Evolutionary conservation across 1,139 yeast genomes (phyloP).

Genomic region (Blastobotrys illinoisensis): DNA sequence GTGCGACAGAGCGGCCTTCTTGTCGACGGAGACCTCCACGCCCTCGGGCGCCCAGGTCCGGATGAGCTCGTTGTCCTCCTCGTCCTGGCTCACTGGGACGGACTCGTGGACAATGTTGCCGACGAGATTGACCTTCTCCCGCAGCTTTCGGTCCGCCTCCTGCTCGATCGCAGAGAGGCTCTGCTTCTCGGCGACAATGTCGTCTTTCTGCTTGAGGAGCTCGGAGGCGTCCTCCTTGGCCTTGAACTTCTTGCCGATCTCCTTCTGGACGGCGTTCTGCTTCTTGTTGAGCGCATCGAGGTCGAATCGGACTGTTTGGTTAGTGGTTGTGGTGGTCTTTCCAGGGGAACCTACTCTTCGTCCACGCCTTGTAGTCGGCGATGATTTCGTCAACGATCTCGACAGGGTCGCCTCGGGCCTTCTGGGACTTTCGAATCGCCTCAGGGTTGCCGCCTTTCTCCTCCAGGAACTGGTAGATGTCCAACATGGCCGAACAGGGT

Average conservation of each 20-base stretch:
- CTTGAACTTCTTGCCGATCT: slow-evolving; percentile 86
- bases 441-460: slow-evolving; percentile 98
- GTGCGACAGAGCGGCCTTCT: slow-evolving; percentile 77
- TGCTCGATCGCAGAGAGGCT: slow-evolving; percentile 61
- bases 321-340: too few relatives aligned
- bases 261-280: slow-evolving; percentile 84
- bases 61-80: slow-evolving; percentile 82
- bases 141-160: slow-evolving; percentile 69
- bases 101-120: slow-evolving; percentile 93
- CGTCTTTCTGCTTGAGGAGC: slow-evolving; percentile 74
- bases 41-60: slow-evolving; percentile 82
- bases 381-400: slow-evolving; percentile 95
- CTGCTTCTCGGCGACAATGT: slow-evolving; percentile 63
- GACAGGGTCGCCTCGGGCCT: slow-evolving; percentile 89
- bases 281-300: slow-evolving; percentile 85
- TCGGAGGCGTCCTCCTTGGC: slow-evolving; percentile 89
- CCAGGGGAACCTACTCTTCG: slow-evolving; percentile 41
- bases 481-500: slow-evolving; percentile 93
- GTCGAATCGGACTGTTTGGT: slow-evolving; percentile 62
- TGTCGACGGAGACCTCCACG: slow-evolving; percentile 46
- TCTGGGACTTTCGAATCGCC: slow-evolving; percentile 77
- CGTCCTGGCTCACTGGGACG: slow-evolving; percentile 82
- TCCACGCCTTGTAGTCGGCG: slow-evolving; percentile 87
- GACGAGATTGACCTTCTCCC: slow-evolving; percentile 75
- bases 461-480: slow-evolving; percentile 80